These are phyloP conservation scores for Sphaerulina vaccinii DNA, from an alignment of 2,329 filamentous ascomycete genomes.

Conservation along the genomic window DNA sequence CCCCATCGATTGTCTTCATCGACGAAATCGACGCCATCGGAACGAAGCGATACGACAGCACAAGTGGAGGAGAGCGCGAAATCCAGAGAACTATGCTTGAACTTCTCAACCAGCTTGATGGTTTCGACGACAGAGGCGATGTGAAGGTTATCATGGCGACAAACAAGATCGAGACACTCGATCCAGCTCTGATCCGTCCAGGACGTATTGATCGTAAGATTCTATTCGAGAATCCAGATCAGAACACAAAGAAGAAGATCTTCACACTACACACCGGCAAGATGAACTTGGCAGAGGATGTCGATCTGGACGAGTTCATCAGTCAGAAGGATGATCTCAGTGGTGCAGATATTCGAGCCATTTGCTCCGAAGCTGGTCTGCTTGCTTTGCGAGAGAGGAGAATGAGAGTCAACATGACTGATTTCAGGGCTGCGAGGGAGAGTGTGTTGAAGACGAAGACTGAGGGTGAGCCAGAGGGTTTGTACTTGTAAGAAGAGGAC, in stretches of 20 bases:
- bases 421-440: constrained; percentile 90
- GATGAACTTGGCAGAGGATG: constrained; percentile 94
- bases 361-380: constrained; percentile 94
- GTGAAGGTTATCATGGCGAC: constrained; percentile 99
- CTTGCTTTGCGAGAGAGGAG: constrained; percentile 90
- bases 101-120: constrained; percentile 94
- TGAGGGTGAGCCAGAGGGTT: constrained; percentile 93
- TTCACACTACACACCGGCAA: constrained; percentile 97
- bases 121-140: constrained; percentile 96
- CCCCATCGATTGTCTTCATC: constrained; percentile 97
- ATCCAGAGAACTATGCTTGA: constrained; percentile 99
- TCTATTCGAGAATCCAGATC: constrained; percentile 69
- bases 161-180: constrained; percentile 98
- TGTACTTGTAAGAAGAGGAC: constrained; percentile 80
- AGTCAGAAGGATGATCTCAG: constrained; percentile 96
- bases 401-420: constrained; percentile 98
- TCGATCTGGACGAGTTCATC: constrained; percentile 98
- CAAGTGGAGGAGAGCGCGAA: constrained; percentile 93
- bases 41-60: constrained; percentile 97
- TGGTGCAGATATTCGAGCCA: constrained; percentile 97
- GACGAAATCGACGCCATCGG: constrained; percentile 99
- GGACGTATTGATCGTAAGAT: constrained; percentile 99
- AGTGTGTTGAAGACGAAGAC: constrained; percentile 97
- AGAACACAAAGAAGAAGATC: constrained; percentile 97
- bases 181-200: constrained; percentile 92